Percentiles rank a stretch among this genome's conserved stretches.
phyloP scores from a whole-genome alignment of 2,329 filamentous ascomycete genomes.

The Trichophyton mentagrophytes region DNA sequence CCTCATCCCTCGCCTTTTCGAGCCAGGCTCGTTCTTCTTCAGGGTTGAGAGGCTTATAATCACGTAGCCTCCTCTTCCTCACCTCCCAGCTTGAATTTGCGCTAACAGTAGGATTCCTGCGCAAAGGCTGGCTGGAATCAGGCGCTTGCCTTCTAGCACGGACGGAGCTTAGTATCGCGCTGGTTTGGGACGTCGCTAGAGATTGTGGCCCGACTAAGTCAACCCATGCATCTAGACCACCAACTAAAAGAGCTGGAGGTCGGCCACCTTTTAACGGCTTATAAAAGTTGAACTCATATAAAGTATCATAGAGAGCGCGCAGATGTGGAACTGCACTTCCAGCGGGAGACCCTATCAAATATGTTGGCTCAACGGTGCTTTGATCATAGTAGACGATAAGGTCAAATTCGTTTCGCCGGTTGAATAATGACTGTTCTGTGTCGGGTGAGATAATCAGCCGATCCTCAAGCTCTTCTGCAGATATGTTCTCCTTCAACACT shows the following conservation, averaged over 20 bases:
- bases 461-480: slow-evolving; percentile 48
- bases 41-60: slow-evolving; percentile 59
- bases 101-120: slow-evolving; percentile 40
- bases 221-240: slow-evolving; percentile 76
- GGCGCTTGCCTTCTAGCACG: slow-evolving; percentile 24
- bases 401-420: slow-evolving; percentile 61
- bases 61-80: slow-evolving; percentile 44
- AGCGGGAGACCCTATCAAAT: slow-evolving; percentile 36
- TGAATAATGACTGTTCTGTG: slow-evolving; percentile 59
- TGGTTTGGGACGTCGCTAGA: slow-evolving; percentile 45
- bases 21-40: slow-evolving; percentile 76
- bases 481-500: slow-evolving; percentile 54
- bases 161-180: slow-evolving; percentile 36
- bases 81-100: slow-evolving; percentile 41
- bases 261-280: slow-evolving; percentile 54
- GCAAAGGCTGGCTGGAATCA: slow-evolving; percentile 35
- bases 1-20: slow-evolving; percentile 58
- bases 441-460: slow-evolving; percentile 37
- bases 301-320: slow-evolving; percentile 60
- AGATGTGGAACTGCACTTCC: slow-evolving; percentile 44
- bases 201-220: slow-evolving; percentile 64
- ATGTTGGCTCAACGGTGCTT: slow-evolving; percentile 46
- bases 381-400: slow-evolving; percentile 87
- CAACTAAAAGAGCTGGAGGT: slow-evolving; percentile 63
- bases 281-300: slow-evolving; percentile 71